Percentiles rank a stretch among this genome's conserved stretches.
phyloP scores from a whole-genome alignment of 2,329 filamentous ascomycete species.

The Knoxdaviesia proteae region DNA sequence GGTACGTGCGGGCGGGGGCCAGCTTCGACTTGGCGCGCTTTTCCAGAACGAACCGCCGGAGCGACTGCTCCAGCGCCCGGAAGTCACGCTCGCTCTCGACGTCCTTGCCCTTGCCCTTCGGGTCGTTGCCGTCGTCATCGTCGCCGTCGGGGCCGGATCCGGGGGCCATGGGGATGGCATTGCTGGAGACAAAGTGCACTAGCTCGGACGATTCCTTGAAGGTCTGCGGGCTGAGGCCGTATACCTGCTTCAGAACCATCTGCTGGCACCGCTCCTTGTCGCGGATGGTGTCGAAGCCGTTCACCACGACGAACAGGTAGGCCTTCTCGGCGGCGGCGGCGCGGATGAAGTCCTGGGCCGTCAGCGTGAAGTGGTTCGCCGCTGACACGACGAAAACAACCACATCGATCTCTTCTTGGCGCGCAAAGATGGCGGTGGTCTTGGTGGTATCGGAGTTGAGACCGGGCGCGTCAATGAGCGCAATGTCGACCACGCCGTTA shows the following conservation, averaged over 20 bases:
- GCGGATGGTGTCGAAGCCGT: constrained; percentile 83
- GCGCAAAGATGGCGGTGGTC: constrained; percentile 89
- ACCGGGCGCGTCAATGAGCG: constrained; percentile 87
- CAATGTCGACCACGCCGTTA: constrained; percentile 95
- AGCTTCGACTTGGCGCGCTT: constrained; percentile 91
- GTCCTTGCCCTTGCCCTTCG: constrained; percentile 66
- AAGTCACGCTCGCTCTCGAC: constrained; percentile 81
- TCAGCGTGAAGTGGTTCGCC: constrained; percentile 92
- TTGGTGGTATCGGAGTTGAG: constrained; percentile 92
- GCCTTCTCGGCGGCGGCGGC: constrained; percentile 92
- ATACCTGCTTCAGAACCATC: constrained; percentile 79
- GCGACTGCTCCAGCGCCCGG: constrained; percentile 66
- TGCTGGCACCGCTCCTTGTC: constrained; percentile 84
- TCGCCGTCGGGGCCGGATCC: constrained; percentile 34
- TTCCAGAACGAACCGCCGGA: constrained; percentile 84
- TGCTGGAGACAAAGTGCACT: constrained; percentile 95
- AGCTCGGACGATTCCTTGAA: constrained; percentile 82
- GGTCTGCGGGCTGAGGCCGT: constrained; percentile 71
- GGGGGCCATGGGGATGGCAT: constrained; percentile 62
- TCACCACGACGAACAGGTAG: constrained; percentile 97
- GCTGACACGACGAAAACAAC: constrained; percentile 97
- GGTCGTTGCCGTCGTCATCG: constrained; percentile 33
- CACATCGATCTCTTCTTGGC: constrained; percentile 96
- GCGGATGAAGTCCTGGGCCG: constrained; percentile 94
- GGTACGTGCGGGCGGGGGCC: constrained; percentile 84